Evolutionary conservation across 2,329 filamentous ascomycete genomes (phyloP).

Genomic region (Stagonosporopsis rhizophila): DNA sequence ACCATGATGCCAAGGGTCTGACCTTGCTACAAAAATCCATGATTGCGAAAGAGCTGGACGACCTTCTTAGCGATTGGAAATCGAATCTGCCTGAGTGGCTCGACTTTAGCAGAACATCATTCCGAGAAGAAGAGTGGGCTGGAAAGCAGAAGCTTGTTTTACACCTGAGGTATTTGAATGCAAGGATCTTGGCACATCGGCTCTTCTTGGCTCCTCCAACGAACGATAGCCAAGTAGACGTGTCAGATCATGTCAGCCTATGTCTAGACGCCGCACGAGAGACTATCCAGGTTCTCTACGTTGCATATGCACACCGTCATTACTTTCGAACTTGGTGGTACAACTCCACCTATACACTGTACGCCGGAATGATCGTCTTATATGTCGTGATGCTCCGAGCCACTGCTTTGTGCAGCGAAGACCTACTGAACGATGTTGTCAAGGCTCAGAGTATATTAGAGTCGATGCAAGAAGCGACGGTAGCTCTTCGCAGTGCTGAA

Average conservation of each 20-base stretch:
- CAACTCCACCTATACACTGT: conserved; percentile 1
- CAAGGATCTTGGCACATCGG: not conserved
- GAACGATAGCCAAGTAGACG: not conserved
- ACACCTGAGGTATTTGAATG: conserved; percentile 1
- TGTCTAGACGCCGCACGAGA: not conserved
- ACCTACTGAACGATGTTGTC: not conserved
- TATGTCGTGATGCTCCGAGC: conserved; percentile 3
- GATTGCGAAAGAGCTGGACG: not conserved
- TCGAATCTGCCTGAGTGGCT: not conserved
- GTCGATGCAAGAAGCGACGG: not conserved
- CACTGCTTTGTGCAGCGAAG: not conserved
- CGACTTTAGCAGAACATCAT: not conserved
- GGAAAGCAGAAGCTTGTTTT: conserved; percentile 1
- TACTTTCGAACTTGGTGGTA: conserved; percentile 7
- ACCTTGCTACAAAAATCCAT: not conserved
- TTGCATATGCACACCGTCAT: not conserved
- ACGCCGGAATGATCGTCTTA: conserved; percentile 1
- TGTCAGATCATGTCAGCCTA: not conserved
- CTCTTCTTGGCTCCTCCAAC: not conserved
- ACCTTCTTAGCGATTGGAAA: not conserved
- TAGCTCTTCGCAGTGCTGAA: not conserved
- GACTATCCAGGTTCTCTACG: not conserved
- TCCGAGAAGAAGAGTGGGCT: conserved; percentile 1
- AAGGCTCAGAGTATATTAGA: conserved; percentile 1
- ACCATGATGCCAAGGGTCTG: not conserved